Evolutionary conservation across 192 early-diverging fungal species (phyloP), one percentile per base, ranked within the genome.

Genomic region (Entrophospora sp.): DNA sequence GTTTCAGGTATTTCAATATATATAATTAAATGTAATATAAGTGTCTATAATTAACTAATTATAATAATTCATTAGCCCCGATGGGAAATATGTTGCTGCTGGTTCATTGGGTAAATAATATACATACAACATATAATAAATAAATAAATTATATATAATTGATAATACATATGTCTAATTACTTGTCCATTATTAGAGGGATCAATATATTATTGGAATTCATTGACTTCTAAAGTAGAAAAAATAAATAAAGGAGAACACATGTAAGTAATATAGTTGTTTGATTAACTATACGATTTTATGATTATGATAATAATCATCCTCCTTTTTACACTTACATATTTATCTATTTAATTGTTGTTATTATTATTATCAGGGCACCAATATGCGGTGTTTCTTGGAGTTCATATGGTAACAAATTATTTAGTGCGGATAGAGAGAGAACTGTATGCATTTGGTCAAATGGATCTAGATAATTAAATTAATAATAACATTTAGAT

Each of bases 121-220:
- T n/a, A n/a, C n/a, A n/a, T n/a, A n/a, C n/a, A n/a, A n/a, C n/a
- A n/a, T n/a, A n/a, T n/a, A n/a, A n/a, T n/a, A n/a, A n/a, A n/a
- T n/a, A n/a, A n/a, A n/a, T n/a, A n/a, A n/a, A n/a, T 56, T 45
- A 4, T 36, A 22, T 6, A 9, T 28, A 28, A 27, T 46, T 3
- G 22, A 40, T 9, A 20, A 42, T 22, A 3, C 18, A 28, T 55
- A 36, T 35, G 31, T 55, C 28, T 36, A 27, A 53, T 40, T 22
- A 34, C 53, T 13, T 12, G 13, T 56, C 20, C 13, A 27, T 14
- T 55, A 14, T 38, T 65, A 67, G 91, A 91, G 72, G 95, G 93
- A 14, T 75, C 73, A 8, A 67, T 97, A 14, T 92, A 80, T 73
- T 75, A 94, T 45, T 95, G 93, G 93, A 84, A 91, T 64, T 77